Conservation (phyloP, 2,329 filamentous ascomycete genomes). For the Taxawa tesnikishii region DNA sequence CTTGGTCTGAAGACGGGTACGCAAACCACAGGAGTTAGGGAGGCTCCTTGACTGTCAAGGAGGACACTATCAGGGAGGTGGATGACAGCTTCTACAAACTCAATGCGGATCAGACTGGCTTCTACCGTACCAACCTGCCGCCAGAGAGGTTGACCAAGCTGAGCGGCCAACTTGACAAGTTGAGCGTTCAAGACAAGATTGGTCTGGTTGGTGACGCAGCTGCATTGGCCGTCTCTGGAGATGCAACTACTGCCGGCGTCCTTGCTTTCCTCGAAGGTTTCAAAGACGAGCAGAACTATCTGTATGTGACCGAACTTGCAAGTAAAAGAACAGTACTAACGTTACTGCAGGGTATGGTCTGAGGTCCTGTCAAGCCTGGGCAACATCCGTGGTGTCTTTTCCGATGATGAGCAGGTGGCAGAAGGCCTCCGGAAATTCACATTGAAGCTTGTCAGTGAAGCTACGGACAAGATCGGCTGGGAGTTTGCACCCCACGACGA, state of each 20-base stretch:
- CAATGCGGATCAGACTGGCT: conserved; percentile 79
- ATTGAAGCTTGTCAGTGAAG: conserved; percentile 61
- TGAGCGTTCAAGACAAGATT: conserved; percentile 83
- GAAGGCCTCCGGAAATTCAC: conserved; percentile 67
- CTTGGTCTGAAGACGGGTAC: conserved; percentile 70
- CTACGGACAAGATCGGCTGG: conserved; percentile 75
- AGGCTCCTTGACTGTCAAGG: conserved; percentile 62
- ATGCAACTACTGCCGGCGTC: conserved; percentile 69
- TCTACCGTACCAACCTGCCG: conserved; percentile 88
- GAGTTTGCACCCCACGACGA: conserved; percentile 67
- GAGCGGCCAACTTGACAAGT: conserved; percentile 59
- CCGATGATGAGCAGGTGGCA: conserved; percentile 59
- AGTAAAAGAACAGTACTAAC: conserved; percentile 21
- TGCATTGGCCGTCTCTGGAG: conserved; percentile 77
- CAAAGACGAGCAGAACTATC: conserved; percentile 64
- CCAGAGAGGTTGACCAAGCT: conserved; percentile 71
- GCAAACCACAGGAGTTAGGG: conserved; percentile 48
- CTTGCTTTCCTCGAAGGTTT: conserved; percentile 80
- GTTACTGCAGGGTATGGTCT: too few species aligned
- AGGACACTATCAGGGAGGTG: conserved; percentile 62
- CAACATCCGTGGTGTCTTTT: conserved; percentile 74
- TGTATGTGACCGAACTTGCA: too few species aligned
- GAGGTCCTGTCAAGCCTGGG: conserved; percentile 68
- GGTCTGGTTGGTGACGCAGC: conserved; percentile 82
- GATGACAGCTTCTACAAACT: conserved; percentile 83